Evolutionary conservation across 148 eudicot species (phyloP).

Genomic region (Agrostemma githago): DNA sequence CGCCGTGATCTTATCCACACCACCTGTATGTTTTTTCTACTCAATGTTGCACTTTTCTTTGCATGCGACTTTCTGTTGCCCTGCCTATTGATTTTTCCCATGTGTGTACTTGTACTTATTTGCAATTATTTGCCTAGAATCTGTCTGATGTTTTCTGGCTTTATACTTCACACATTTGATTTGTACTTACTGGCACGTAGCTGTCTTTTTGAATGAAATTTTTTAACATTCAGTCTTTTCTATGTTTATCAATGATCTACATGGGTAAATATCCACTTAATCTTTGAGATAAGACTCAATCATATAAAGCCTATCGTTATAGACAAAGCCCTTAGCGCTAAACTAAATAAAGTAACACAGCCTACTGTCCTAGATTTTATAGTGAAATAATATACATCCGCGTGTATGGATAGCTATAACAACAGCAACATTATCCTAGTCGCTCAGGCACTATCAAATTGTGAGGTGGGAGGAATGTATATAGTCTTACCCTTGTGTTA

Average conservation of each 20-base stretch:
- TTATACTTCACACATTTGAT: background rate
- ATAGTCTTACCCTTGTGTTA: no score
- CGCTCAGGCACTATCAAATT: no score
- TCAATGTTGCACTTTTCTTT: background rate
- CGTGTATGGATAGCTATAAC: no score
- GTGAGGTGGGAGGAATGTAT: no score
- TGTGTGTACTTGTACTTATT: background rate
- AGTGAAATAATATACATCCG: background rate
- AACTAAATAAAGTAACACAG: no score
- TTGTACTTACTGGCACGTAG: background rate
- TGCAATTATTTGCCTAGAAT: background rate
- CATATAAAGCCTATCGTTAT: no score
- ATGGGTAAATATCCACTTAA: background rate
- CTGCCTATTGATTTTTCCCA: background rate
- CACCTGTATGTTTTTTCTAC: constrained; percentile 50
- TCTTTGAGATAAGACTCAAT: background rate
- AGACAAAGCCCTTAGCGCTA: no score
- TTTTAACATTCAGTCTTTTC: background rate
- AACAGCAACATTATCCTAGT: no score
- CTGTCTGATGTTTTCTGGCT: background rate
- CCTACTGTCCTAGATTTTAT: background rate
- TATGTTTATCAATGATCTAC: background rate
- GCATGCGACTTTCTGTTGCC: background rate
- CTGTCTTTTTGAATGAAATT: background rate
- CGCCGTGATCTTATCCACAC: constrained; percentile 73